Base-by-base conservation (phyloP, 1,284 basidiomycete species). In the Cryptococcus sp. region DNA sequence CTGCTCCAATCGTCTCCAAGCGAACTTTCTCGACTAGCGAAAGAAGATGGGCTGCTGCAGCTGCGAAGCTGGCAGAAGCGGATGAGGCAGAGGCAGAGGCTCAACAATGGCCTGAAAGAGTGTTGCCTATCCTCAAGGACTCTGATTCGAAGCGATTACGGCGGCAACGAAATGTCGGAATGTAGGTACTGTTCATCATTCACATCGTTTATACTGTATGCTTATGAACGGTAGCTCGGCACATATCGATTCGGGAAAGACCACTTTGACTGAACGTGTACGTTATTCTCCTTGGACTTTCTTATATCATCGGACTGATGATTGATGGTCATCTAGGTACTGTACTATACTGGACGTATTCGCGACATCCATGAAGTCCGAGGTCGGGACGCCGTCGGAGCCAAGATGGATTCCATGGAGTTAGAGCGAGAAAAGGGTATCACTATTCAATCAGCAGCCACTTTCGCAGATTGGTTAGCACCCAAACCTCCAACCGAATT, bases 381-480 rank as follows among this genome's bases (percentile, higher is more conserved):
- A 67, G 96, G 96, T 43, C 85, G 89, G 55, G 95, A 99, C 78
- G 87, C 88, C 51, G 93, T 99, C 23, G 96, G 95, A 50, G 96
- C 95, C 23, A 99, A 99, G 83, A 99, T 99, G 96, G 95, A 99
- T 80, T 91, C 89, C 72, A 99, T 99, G 95, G 96, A 99, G 69
- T 83, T 99, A 8, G 96, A 99, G 78, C 84, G 95, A 50, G 96
- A 99, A 80, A 99, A 99, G 81, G 96, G 95, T 49, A 99, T 99
- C 73, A 99, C 96, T 29, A 99, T 99, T 66, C 95, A 99, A 80
- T 93, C 90, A 70, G 95, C 96, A 4, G 96, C 96, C 1, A 99
- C 96, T 0, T 99, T 95, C 79, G 96, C 93, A 72, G 93, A 96
- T 77, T 99, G 96, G 96, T 84, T 89, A 50, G 85, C 91, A 0